Conservation (phyloP, 2,329 filamentous ascomycete species). For the Fusarium torulosum region DNA sequence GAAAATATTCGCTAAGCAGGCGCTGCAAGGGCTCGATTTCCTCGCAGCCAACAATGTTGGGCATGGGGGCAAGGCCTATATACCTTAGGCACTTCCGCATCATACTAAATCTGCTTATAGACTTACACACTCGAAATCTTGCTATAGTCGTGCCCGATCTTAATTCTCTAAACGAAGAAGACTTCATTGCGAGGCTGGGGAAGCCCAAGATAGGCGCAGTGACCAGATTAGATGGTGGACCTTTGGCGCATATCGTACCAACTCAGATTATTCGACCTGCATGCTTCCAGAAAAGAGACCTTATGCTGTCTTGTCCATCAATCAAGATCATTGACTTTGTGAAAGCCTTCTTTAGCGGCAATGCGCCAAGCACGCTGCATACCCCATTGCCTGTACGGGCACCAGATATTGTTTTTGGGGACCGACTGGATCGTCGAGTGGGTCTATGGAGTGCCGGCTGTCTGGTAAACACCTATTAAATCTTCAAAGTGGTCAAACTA, state of each 20-base stretch:
- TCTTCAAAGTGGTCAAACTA: background rate
- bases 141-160: constrained; percentile 15
- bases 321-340: constrained; percentile 46
- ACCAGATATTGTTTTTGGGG: constrained; percentile 43
- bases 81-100: background rate
- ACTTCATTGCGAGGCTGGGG: constrained; percentile 23
- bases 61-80: constrained; percentile 34
- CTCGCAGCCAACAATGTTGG: constrained; percentile 26
- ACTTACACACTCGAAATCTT: constrained; percentile 40
- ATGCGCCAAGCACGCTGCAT: constrained; percentile 16
- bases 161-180: constrained; percentile 4
- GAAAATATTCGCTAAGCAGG: constrained; percentile 24
- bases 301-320: background rate
- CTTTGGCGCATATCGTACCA: constrained; percentile 12
- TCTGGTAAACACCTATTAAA: constrained; percentile 23
- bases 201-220: constrained; percentile 20
- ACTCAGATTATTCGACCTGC: constrained; percentile 25
- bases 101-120: constrained; percentile 11
- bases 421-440: constrained; percentile 30
- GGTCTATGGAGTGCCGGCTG: constrained; percentile 44
- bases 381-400: constrained; percentile 37
- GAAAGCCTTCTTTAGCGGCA: constrained; percentile 28
- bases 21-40: constrained; percentile 32
- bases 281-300: background rate
- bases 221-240: background rate